phyloP scores from a whole-genome alignment of 2,329 filamentous ascomycete genomes.

The Penicillium sp. region DNA sequence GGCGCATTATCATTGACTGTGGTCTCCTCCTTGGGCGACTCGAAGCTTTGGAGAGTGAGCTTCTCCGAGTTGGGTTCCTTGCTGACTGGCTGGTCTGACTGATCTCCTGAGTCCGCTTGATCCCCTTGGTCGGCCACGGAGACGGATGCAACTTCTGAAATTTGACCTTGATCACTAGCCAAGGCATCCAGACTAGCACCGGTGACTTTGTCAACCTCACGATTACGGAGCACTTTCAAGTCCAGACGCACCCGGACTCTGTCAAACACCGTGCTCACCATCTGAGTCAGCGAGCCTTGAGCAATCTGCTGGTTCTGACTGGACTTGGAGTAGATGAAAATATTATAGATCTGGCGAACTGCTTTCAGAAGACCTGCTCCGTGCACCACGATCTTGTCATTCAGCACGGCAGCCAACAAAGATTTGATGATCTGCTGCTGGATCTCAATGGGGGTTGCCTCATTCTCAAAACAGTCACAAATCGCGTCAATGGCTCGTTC shows the following conservation, averaged over 20 bases:
- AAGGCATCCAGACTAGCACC: constrained; percentile 34
- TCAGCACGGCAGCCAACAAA: constrained; percentile 87
- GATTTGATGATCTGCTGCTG: constrained; percentile 99
- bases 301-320: constrained; percentile 96
- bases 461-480: constrained; percentile 98
- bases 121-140: constrained; percentile 30
- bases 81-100: constrained; percentile 46
- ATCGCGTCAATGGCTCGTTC: constrained; percentile 98
- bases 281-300: constrained; percentile 94
- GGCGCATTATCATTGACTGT: constrained; percentile 67
- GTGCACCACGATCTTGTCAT: constrained; percentile 98
- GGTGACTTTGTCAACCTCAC: constrained; percentile 39
- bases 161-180: constrained; percentile 51
- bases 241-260: constrained; percentile 83
- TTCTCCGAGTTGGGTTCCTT: constrained; percentile 58
- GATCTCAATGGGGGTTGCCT: constrained; percentile 86
- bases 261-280: constrained; percentile 98
- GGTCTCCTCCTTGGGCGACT: constrained; percentile 68
- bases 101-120: constrained; percentile 22
- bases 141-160: constrained; percentile 41
- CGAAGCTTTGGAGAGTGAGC: constrained; percentile 69
- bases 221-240: constrained; percentile 76
- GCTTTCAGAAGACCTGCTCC: constrained; percentile 94
- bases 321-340: constrained; percentile 92
- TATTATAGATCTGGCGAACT: constrained; percentile 97